Percentiles rank a stretch among this genome's conserved stretches.
These are phyloP conservation scores for Exophiala sideris DNA, from an alignment of 2,329 filamentous ascomycete genomes.

Conservation along the genomic window DNA sequence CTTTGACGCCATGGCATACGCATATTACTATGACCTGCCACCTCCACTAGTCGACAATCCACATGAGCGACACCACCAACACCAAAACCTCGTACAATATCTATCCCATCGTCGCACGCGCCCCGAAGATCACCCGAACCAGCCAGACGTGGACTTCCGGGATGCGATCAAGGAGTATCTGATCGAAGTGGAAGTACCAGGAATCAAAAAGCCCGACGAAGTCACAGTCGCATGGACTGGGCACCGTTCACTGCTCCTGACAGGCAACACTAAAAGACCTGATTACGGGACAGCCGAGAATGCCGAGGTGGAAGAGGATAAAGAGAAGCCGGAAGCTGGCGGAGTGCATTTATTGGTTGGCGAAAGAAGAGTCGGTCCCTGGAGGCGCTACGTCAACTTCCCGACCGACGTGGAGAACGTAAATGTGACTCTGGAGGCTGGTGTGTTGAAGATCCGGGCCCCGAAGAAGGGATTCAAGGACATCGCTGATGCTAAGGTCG, in stretches of 20 bases:
- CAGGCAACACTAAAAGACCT: constrained; percentile 12
- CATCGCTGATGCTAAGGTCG: constrained; percentile 13
- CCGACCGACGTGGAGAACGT: constrained; percentile 24
- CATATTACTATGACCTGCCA: constrained; percentile 25
- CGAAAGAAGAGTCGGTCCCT: constrained; percentile 21
- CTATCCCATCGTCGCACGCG: constrained; percentile 14
- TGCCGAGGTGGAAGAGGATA: constrained; percentile 21
- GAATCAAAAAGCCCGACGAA: constrained; percentile 22
- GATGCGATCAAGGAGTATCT: constrained; percentile 23
- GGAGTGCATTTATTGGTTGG: constrained; percentile 20
- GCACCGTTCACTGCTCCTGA: constrained; percentile 16
- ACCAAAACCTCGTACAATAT: constrained; percentile 18
- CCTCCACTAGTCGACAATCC: constrained; percentile 23
- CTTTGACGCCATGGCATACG: constrained; percentile 18
- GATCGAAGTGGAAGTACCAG: constrained; percentile 23
- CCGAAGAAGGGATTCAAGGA: constrained; percentile 24
- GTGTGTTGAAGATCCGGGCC: constrained; percentile 22
- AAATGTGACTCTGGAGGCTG: constrained; percentile 22
- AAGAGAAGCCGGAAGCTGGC: constrained; percentile 8
- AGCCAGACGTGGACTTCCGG: constrained; percentile 24
- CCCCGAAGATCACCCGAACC: constrained; percentile 25
- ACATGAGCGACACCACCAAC: constrained; percentile 21
- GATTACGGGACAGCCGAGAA: constrained; percentile 19
- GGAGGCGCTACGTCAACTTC: constrained; percentile 25
- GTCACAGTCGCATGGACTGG: constrained; percentile 23